These are phyloP conservation scores for Scedosporium minutisporum DNA, from an alignment of 2,329 filamentous ascomycete species.

Conservation along the genomic window DNA sequence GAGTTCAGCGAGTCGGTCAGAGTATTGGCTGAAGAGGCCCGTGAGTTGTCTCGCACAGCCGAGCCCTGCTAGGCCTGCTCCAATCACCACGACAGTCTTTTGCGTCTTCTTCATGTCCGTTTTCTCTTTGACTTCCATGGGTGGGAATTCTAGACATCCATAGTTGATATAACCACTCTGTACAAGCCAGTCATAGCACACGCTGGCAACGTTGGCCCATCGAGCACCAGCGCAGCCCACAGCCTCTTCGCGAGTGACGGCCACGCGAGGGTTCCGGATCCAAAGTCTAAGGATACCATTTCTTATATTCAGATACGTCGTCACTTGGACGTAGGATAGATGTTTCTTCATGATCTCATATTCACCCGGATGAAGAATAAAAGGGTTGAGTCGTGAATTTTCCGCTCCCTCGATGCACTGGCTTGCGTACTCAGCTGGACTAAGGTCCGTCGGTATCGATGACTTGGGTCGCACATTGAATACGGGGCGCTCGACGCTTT, in stretches of 20 bases:
- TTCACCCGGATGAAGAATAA: constrained; percentile 75
- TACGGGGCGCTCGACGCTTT: constrained; percentile 1
- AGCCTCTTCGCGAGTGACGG: constrained; percentile 75
- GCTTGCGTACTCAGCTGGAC: constrained; percentile 70
- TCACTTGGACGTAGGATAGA: constrained; percentile 81
- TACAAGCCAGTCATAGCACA: constrained; percentile 88
- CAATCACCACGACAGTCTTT: constrained; percentile 76
- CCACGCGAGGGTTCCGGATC: constrained; percentile 75
- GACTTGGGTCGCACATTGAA: constrained; percentile 64
- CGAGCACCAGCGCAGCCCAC: constrained; percentile 80
- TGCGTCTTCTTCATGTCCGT: constrained; percentile 33
- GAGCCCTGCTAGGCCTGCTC: constrained; percentile 88
- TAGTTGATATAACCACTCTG: constrained; percentile 94
- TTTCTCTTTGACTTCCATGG: constrained; percentile 28
- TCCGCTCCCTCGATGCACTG: constrained; percentile 88
- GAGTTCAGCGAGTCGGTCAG: constrained; percentile 52
- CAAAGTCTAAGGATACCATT: constrained; percentile 89
- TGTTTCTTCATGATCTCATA: constrained; percentile 71
- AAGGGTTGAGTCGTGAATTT: constrained; percentile 81
- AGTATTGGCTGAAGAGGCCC: constrained; percentile 72
- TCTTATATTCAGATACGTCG: constrained; percentile 89
- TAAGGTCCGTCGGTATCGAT: constrained; percentile 70
- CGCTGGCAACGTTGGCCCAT: constrained; percentile 80
- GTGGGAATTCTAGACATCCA: constrained; percentile 71
- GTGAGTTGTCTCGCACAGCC: constrained; percentile 88